Evolutionary conservation across 768 basidiomycete species (phyloP), one percentile per base, ranked within the genome.

Genomic region (Galerina marginata): DNA sequence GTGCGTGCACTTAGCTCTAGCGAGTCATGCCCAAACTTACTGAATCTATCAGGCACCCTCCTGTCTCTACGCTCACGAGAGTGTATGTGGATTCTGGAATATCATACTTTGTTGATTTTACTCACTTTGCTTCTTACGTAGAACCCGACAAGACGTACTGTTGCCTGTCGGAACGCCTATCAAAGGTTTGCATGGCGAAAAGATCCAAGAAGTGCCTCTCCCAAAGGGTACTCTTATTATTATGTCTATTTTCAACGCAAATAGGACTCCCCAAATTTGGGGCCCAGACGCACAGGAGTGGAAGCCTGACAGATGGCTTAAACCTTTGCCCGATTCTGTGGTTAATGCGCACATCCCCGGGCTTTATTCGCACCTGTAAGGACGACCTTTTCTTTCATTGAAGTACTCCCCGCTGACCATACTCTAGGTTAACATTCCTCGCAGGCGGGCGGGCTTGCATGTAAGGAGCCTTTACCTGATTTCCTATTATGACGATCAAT

Each of bases 221-320:
- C 79, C 79, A 0, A 74, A 77, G 25, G 81, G 78, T 9, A 79
- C 79, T 0, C 75, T 71, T 4, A 66, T 85, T 3, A 67, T 80
- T 45, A 66, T 78, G 16, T 80, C 81, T 16, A 70, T 76, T 29
- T 55, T 72, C 12, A 72, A 68, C n/a, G 66, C 68, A 12, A 81
- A 82, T 65, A 66, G 69, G n/a, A 69, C 74, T 64, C 71, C 72
- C 16, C 68, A 62, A 5, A 63, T 79, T 2, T 82, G 81, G 81
- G 81, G 69, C 5, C 54, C 56, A 6, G 69, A 70, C 42, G 50
- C 62, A 7, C 26, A 58, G 10, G 69, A 67, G 20, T 70, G 69
- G 69, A 70, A 64, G n/a, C 69, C 69, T 10, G 69, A 70, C 29
- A 53, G 69, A 33, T 70, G 69, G 69, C 49, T 70, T 23, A 40